phyloP scores from a whole-genome alignment of 2,329 filamentous ascomycete genomes.

The Akanthomyces muscarius region DNA sequence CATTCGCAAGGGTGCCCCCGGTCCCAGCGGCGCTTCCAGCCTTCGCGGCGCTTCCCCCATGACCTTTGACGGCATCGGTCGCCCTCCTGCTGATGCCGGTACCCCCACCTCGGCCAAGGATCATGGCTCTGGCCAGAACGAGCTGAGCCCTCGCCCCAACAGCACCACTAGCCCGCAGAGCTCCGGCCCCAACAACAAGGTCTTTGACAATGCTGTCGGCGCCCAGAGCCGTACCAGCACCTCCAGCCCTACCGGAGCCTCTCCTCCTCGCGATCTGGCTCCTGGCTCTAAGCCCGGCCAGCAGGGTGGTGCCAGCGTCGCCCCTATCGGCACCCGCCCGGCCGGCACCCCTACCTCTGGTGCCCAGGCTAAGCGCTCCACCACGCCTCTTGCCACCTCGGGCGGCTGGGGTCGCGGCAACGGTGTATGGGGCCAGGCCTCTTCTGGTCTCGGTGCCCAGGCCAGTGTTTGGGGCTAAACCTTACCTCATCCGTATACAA shows the following conservation, averaged over 20 bases:
- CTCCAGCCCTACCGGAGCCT: slow-evolving; percentile 75
- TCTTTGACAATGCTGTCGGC: slow-evolving; percentile 54
- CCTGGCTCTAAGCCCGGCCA: slow-evolving; percentile 51
- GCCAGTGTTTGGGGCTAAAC: slow-evolving; percentile 88
- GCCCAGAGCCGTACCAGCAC: slow-evolving; percentile 72
- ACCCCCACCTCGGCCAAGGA: slow-evolving; percentile 41
- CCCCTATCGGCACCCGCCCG: slow-evolving; percentile 90
- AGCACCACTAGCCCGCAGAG: slow-evolving; percentile 82
- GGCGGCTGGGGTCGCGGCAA: slow-evolving; percentile 76
- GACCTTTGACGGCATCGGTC: slow-evolving; percentile 61
- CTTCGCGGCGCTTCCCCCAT: slow-evolving; percentile 76
- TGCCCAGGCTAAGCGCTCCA: slow-evolving; percentile 68
- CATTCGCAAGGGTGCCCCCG: slow-evolving; percentile 62
- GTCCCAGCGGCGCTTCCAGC: slow-evolving; percentile 58
- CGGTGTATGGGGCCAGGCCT: slow-evolving; percentile 81
- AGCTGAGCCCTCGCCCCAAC: slow-evolving; percentile 64
- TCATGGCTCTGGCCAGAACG: slow-evolving; percentile 46
- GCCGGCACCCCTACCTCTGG: slow-evolving; percentile 50
- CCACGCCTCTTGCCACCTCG: slow-evolving; percentile 88
- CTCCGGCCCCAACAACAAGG: slow-evolving; percentile 53
- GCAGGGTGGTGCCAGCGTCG: slow-evolving; percentile 60
- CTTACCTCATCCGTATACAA: background rate
- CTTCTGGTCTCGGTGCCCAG: slow-evolving; percentile 75
- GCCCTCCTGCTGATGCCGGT: slow-evolving; percentile 36
- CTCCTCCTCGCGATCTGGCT: slow-evolving; percentile 65